Conservation (phyloP, 495 filamentous ascomycete species). For the Penicillium roqueforti region DNA sequence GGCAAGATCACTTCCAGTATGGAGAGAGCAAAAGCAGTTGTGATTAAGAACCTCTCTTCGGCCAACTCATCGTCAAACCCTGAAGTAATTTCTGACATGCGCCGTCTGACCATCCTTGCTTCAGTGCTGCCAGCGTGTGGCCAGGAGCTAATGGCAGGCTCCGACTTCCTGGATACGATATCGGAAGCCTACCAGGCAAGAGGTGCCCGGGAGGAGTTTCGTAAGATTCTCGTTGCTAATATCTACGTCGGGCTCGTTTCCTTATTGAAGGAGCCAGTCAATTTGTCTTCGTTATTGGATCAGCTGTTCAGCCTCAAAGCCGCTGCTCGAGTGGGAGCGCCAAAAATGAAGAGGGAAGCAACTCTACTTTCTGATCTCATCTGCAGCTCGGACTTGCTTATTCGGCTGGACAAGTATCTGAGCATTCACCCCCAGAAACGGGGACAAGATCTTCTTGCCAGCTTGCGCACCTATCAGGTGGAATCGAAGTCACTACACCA, state of each 20-base stretch:
- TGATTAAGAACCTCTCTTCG: constrained; percentile 46
- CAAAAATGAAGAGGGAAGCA: constrained; percentile 36
- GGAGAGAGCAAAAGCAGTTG: constrained; percentile 41
- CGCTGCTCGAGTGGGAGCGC: constrained; percentile 51
- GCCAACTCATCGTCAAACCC: constrained; percentile 35
- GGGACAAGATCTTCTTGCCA: constrained; percentile 38
- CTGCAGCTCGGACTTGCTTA: constrained; percentile 39
- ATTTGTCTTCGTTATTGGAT: constrained; percentile 68
- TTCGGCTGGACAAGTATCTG: constrained; percentile 53
- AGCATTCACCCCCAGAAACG: constrained; percentile 46
- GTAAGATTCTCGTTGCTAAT: constrained; percentile 61
- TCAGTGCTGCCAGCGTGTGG: constrained; percentile 36
- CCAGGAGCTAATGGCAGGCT: constrained; percentile 69
- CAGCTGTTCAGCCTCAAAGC: constrained; percentile 76
- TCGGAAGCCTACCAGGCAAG: constrained; percentile 56
- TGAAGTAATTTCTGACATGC: constrained; percentile 32
- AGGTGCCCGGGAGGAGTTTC: constrained; percentile 49
- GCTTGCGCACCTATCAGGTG: constrained; percentile 43
- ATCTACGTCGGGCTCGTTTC: constrained; percentile 68
- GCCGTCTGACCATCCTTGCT: constrained; percentile 38
- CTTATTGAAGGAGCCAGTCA: constrained; percentile 60
- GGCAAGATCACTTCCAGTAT: constrained; percentile 37
- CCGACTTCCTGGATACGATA: constrained; percentile 78
- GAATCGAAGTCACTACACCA: constrained; percentile 50
- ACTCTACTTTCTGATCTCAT: constrained; percentile 45